Conservation (phyloP, 2,329 filamentous ascomycete species). For the Albifimbria verrucaria region DNA sequence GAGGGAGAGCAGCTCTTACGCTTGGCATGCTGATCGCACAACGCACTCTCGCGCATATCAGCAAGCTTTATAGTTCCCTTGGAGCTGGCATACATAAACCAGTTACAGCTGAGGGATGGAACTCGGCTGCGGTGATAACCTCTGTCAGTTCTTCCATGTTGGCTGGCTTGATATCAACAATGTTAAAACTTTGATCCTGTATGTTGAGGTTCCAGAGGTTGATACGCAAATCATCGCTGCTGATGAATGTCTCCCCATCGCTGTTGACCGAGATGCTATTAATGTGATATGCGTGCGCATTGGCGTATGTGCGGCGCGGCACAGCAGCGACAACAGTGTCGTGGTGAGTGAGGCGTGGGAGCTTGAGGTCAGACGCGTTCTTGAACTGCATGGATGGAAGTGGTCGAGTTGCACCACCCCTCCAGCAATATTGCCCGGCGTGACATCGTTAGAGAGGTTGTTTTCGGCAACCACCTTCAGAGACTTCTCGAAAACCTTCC, state of each 20-base stretch:
- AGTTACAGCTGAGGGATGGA: constrained; percentile 98
- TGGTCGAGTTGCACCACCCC: constrained; percentile 75
- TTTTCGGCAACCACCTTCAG: constrained; percentile 99
- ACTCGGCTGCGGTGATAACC: constrained; percentile 97
- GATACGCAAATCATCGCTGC: constrained; percentile 94
- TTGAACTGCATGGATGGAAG: constrained; percentile 71
- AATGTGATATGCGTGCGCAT: constrained; percentile 98
- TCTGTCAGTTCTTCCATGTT: constrained; percentile 99
- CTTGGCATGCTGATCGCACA: constrained; percentile 95
- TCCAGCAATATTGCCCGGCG: constrained; percentile 68
- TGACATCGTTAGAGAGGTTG: constrained; percentile 92
- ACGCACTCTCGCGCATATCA: constrained; percentile 94
- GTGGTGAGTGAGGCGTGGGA: constrained; percentile 94
- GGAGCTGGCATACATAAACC: constrained; percentile 99
- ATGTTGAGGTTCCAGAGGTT: constrained; percentile 99
- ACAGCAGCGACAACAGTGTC: constrained; percentile 97
- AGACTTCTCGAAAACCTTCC: constrained; percentile 99
- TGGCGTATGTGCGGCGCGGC: constrained; percentile 92
- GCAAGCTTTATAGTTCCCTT: constrained; percentile 99
- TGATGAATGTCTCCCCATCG: constrained; percentile 98
- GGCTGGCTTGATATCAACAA: constrained; percentile 98
- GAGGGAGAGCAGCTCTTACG: constrained; percentile 47
- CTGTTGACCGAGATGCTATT: constrained; percentile 99
- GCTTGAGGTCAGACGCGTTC: constrained; percentile 78
- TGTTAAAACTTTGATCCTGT: constrained; percentile 99